These are phyloP conservation scores for Tylopilus sp. DNA, from an alignment of 1,284 basidiomycete genomes.

Conservation along the genomic window DNA sequence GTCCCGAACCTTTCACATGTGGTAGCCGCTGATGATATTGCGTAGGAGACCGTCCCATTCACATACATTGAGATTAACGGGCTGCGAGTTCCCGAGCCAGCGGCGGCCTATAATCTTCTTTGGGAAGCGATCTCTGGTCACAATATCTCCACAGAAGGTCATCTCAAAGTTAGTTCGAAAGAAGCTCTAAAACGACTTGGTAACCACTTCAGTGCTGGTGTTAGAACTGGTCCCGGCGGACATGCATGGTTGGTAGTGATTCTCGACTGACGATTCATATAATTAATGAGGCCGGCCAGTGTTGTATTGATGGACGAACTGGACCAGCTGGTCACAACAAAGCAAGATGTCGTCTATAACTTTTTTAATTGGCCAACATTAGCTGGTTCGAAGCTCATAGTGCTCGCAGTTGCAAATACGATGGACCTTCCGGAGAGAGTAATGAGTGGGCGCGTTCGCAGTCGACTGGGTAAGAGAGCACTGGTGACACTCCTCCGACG, in stretches of 20 bases:
- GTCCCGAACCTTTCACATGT: constrained; percentile 23
- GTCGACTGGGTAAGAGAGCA: constrained; percentile 72
- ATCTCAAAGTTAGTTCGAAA: constrained; percentile 65
- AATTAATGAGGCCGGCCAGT: constrained; percentile 41
- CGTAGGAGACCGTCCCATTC: constrained; percentile 87
- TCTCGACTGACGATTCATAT: neutral
- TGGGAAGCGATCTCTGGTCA: constrained; percentile 88
- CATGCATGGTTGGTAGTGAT: constrained; percentile 62
- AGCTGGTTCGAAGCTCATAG: constrained; percentile 82
- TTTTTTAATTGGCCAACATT: constrained; percentile 99
- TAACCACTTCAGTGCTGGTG: constrained; percentile 57
- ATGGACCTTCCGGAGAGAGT: constrained; percentile 97
- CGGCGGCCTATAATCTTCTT: constrained; percentile 82
- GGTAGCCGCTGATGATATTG: neutral
- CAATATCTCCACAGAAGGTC: constrained; percentile 58
- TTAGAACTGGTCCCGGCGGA: constrained; percentile 58
- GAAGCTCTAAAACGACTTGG: constrained; percentile 69
- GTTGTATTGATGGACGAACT: constrained; percentile 98
- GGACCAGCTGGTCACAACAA: constrained; percentile 92
- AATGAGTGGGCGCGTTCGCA: constrained; percentile 89
- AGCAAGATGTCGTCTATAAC: constrained; percentile 98
- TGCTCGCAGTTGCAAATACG: constrained; percentile 97
- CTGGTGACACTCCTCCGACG: neutral
- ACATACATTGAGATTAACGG: constrained; percentile 99
- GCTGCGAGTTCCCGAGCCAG: constrained; percentile 86